phyloP scores from a whole-genome alignment of 805 yeast genomes.

The Candida montana region DNA sequence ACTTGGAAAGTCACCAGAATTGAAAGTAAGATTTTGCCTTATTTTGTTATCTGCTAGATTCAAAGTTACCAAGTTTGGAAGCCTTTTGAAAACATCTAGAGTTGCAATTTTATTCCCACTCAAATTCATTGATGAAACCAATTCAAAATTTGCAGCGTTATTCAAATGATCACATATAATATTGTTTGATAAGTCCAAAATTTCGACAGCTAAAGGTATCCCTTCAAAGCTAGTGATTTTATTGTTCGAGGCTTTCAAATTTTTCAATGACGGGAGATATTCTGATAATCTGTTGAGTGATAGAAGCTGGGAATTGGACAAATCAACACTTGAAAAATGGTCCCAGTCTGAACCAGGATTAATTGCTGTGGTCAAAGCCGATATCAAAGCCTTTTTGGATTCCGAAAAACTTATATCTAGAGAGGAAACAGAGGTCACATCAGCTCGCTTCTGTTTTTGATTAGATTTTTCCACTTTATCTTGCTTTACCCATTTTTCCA shows the following conservation, averaged over 20 bases:
- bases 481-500: conserved; percentile 18
- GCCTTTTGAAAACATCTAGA: conserved; percentile 25
- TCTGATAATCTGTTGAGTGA: conserved; percentile 36
- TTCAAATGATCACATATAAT: conserved; percentile 18
- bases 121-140: conserved; percentile 30
- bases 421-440: conserved; percentile 12
- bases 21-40: conserved; percentile 8
- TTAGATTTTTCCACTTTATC: conserved; percentile 38
- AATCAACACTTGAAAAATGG: conserved; percentile 27
- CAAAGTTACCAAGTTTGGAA: conserved; percentile 26
- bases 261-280: conserved; percentile 33
- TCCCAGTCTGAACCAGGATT: conserved; percentile 37
- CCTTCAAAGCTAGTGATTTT: conserved; percentile 22
- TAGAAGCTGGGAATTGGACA: conserved; percentile 29
- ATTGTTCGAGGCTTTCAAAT: conserved; percentile 13
- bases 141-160: conserved; percentile 13
- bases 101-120: conserved; percentile 35
- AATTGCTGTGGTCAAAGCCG: conserved; percentile 36
- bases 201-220: conserved; percentile 11
- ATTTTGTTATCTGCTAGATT: conserved; percentile 33
- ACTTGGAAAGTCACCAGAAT: conserved; percentile 11
- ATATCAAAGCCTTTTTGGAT: conserved; percentile 35
- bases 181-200: conserved; percentile 14
- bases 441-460: conserved; percentile 25
- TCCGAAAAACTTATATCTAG: conserved; percentile 40